phyloP scores from a whole-genome alignment of 176 grass and related monocot species.

The Thinopyrum elongatum region DNA sequence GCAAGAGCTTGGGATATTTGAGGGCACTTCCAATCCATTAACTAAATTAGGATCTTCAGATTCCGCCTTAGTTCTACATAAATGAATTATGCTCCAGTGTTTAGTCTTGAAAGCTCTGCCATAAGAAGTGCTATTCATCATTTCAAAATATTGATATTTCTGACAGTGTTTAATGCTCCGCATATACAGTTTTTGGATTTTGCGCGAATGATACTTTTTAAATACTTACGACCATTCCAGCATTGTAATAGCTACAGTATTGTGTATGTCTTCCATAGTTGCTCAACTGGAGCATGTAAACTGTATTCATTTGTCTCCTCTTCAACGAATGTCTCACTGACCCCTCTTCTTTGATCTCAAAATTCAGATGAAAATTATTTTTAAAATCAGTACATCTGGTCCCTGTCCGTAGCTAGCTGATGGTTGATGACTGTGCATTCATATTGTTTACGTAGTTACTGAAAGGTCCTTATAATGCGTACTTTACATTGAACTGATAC shows the following conservation, averaged over 20 bases:
- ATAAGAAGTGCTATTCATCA: not conserved
- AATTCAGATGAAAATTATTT: not conserved
- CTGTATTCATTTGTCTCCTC: not conserved
- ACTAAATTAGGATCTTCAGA: constrained; percentile 46
- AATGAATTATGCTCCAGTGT: not conserved
- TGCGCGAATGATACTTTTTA: not conserved
- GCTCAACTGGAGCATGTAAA: not conserved
- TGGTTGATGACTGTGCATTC: not conserved
- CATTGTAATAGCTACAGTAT: not conserved
- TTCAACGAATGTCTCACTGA: not conserved
- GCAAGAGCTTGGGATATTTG: constrained; percentile 40
- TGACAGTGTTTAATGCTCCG: not conserved
- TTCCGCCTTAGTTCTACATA: not conserved
- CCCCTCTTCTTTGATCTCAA: not conserved
- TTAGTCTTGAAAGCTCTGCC: not conserved
- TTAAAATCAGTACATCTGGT: not conserved
- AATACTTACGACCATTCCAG: not conserved
- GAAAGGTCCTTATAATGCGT: not conserved
- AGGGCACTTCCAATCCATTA: constrained; percentile 45
- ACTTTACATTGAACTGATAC: not conserved
- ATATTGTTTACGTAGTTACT: not conserved
- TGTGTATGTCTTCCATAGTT: not conserved
- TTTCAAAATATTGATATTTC: not conserved
- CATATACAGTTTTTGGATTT: not conserved
- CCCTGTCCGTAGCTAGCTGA: not conserved